These are phyloP conservation scores for Corchorus olitorius DNA, from an alignment of 345 rosid genomes.

Conservation along the genomic window DNA sequence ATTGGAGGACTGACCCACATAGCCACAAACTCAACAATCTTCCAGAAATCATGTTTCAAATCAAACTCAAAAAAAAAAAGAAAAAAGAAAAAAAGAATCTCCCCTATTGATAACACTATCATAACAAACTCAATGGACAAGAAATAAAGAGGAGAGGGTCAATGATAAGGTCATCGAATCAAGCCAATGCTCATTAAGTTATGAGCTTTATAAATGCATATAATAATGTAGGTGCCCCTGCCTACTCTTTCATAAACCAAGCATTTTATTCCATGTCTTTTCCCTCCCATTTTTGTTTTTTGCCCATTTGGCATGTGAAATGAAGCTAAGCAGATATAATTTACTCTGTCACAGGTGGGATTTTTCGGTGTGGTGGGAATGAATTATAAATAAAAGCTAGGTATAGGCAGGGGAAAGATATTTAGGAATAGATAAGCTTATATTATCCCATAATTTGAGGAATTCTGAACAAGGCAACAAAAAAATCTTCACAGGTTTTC, in stretches of 20 bases:
- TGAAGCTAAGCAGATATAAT: not conserved
- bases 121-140: conserved; percentile 27
- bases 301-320: conserved; percentile 1
- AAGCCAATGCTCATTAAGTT: not conserved
- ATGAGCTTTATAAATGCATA: not conserved
- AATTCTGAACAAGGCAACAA: not conserved
- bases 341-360: conserved; percentile 2
- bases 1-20: conserved; percentile 4
- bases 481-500: not conserved
- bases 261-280: not conserved
- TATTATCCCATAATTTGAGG: not conserved
- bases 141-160: conserved; percentile 12
- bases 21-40: not conserved
- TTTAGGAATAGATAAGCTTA: not conserved
- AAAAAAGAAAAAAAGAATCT: conserved; percentile 6
- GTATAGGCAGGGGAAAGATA: not conserved
- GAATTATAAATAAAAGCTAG: not conserved
- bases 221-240: not conserved
- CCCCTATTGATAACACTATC: conserved; percentile 10
- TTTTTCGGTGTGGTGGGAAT: not conserved
- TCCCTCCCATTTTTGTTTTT: not conserved
- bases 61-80: not conserved
- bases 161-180: conserved; percentile 25
- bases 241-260: not conserved
- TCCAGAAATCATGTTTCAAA: not conserved